Evolutionary conservation across 192 early-diverging fungal genomes (phyloP), one percentile per base, ranked within the genome.

Genomic region (Jimgerdemannia flammicorona): DNA sequence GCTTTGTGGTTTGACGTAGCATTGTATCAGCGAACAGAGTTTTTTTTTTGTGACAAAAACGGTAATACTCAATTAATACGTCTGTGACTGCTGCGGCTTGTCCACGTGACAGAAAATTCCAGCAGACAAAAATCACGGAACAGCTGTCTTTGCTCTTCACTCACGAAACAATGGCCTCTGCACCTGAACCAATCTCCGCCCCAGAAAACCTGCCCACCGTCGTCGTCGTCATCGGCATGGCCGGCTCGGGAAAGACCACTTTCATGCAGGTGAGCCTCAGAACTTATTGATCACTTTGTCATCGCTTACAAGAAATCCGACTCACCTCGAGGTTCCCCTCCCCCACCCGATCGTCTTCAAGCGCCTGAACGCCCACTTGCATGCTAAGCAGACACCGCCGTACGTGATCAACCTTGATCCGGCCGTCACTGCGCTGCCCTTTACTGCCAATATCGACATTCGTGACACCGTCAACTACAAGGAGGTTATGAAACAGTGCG

Each of bases 401-500:
- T 99, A 99, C 81, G 90, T 96, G 20, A 79, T 99, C 66, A 99
- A 99, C 82, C 86, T 99, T 75, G 97, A 99, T 75, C 96, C 97
- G 3, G 97, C 97, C 20, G 95, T 98, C 3, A 78, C 80, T 2
- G 81, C 91, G 67, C 85, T 99, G 40, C 96, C 96, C 8, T 99
- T 94, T 80, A 88, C 90, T n/a, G 93, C 96, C 64, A 97, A 99
- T 80, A 96, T 99, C 72, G 97, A 99, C 79, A 97, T 99, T 74
- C 87, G 96, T 29, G 97, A 99, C 83, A 97, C 96, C 3, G 92
- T 99, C 40, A 95, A 99, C 86, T 99, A 98, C 87, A 97, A 97
- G 85, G 92, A 98, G 79, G 97, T 99, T 54, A 99, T 99, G 97
- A 92, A 93, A 75, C 95, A 98, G 91, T 94, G 89, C 80, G 83